Conservation (phyloP, 176 grass and related monocot genomes). For the Lolium multiflorum region DNA sequence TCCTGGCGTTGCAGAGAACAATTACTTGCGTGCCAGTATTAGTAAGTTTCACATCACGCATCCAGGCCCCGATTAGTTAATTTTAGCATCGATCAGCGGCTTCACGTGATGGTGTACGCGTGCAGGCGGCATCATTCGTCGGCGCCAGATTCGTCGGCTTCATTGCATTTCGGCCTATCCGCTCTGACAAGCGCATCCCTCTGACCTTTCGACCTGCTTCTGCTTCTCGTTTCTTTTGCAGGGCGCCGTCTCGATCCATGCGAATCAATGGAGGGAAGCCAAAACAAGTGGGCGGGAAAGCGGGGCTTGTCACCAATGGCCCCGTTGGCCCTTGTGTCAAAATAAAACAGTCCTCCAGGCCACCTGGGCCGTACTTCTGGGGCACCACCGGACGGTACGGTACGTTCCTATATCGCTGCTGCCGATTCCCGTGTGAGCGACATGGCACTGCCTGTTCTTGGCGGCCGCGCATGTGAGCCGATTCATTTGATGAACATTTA, state of each 20-base stretch:
- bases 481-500: too few species aligned
- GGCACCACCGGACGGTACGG: too few species aligned
- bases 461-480: too few species aligned
- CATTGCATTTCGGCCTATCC: neutral
- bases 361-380: too few species aligned
- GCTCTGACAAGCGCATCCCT: neutral
- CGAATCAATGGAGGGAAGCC: neutral
- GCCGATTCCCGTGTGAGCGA: too few species aligned
- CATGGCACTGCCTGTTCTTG: too few species aligned
- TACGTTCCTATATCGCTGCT: too few species aligned
- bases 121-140: neutral
- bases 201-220: neutral
- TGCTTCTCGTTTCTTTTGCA: neutral
- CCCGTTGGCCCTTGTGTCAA: too few species aligned
- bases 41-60: neutral
- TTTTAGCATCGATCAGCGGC: neutral
- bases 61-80: neutral
- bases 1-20: neutral
- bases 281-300: neutral
- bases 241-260: neutral
- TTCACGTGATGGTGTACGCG: conserved; percentile 14
- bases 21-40: neutral
- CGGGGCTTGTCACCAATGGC: neutral
- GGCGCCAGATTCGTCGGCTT: neutral
- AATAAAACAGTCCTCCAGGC: too few species aligned